Percentiles rank a stretch among this genome's conserved stretches.
Evolutionary conservation across 805 yeast species (phyloP).

Genomic region (Starmerella floris): DNA sequence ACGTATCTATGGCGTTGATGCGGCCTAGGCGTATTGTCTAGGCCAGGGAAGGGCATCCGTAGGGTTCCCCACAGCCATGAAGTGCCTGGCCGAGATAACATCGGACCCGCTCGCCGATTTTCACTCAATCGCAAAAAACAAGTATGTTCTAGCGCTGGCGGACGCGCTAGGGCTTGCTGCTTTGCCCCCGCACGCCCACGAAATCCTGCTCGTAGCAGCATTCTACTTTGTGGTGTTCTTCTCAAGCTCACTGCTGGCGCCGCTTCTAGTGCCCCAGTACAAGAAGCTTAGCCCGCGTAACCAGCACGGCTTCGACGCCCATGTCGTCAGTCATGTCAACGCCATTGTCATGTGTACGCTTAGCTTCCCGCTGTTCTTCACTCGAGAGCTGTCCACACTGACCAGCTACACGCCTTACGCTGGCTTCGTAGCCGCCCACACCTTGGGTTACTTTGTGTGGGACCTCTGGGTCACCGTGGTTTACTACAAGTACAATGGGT

Average conservation of each 20-base stretch:
- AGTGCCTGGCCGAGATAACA: neutral
- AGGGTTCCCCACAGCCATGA: too few relatives aligned
- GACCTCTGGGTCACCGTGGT: constrained; percentile 58
- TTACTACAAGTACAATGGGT: constrained; percentile 58
- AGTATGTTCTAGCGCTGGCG: constrained; percentile 7
- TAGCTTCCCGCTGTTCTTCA: constrained; percentile 53
- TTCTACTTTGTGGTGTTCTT: constrained; percentile 44
- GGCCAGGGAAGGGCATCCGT: too few relatives aligned
- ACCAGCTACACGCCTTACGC: constrained; percentile 64
- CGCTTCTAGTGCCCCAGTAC: constrained; percentile 38
- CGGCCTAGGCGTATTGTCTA: too few relatives aligned
- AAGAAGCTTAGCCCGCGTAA: constrained; percentile 33
- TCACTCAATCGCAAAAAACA: constrained; percentile 8
- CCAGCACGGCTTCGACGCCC: constrained; percentile 73
- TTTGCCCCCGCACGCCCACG: constrained; percentile 42
- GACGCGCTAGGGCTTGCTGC: constrained; percentile 20
- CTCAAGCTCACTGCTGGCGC: constrained; percentile 41
- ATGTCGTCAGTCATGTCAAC: constrained; percentile 78
- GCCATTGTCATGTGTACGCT: constrained; percentile 48
- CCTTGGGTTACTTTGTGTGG: constrained; percentile 86
- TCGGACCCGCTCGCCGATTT: constrained; percentile 19
- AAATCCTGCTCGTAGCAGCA: constrained; percentile 44
- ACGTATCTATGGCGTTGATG: too few relatives aligned
- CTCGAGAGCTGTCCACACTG: constrained; percentile 43
- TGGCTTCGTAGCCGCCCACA: constrained; percentile 57